Evolutionary conservation across 2,329 filamentous ascomycete genomes (phyloP).

Genomic region (Penicillium oxalicum): DNA sequence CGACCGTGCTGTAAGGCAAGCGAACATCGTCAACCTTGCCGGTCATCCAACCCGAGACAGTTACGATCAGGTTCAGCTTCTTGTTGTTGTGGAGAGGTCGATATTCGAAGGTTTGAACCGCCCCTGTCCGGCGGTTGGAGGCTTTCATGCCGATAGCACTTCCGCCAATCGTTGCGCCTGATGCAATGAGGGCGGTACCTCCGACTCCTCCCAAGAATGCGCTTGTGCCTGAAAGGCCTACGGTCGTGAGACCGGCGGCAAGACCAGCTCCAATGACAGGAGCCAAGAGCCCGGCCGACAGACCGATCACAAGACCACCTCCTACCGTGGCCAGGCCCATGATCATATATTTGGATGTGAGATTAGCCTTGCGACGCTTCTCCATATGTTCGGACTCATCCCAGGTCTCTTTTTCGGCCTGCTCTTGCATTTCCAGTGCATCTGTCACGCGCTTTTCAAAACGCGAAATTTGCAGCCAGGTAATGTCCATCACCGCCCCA

Average conservation of each 20-base stretch:
- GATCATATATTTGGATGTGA: conserved; percentile 80
- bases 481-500: conserved; percentile 70
- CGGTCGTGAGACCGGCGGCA: conserved; percentile 89
- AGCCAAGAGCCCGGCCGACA: conserved; percentile 85
- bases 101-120: conserved; percentile 95
- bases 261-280: conserved; percentile 91
- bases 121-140: conserved; percentile 78
- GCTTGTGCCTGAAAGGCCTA: conserved; percentile 82
- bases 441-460: conserved; percentile 98
- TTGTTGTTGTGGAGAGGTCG: conserved; percentile 97
- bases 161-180: conserved; percentile 77
- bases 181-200: conserved; percentile 90
- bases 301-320: conserved; percentile 86
- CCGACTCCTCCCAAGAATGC: conserved; percentile 87
- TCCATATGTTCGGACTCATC: conserved; percentile 95
- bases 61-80: conserved; percentile 89
- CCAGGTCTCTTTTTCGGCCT: conserved; percentile 92
- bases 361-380: conserved; percentile 68
- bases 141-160: conserved; percentile 80
- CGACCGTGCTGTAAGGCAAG: conserved; percentile 89
- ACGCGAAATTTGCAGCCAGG: conserved; percentile 87
- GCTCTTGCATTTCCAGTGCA: conserved; percentile 94
- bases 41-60: conserved; percentile 96
- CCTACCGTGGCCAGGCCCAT: conserved; percentile 97
- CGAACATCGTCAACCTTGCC: conserved; percentile 96